phyloP scores from a whole-genome alignment of 805 yeast species.

The Wickerhamiella galacta region DNA sequence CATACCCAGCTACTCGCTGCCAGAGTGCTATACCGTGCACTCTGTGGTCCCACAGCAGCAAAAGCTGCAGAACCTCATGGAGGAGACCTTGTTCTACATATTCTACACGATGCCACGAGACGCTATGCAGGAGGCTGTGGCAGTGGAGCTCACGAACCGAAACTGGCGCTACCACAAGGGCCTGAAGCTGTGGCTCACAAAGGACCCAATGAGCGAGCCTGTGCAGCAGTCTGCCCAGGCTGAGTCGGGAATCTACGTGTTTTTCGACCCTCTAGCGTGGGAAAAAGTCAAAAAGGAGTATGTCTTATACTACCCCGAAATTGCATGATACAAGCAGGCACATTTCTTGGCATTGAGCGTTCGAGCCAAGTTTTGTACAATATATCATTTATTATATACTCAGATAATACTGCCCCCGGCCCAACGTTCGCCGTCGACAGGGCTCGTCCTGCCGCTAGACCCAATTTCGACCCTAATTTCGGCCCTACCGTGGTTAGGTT shows the following conservation, averaged over 20 bases:
- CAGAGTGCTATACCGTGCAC: slow-evolving; percentile 35
- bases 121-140: slow-evolving; percentile 82
- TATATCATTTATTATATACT: too few relatives aligned
- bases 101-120: slow-evolving; percentile 91
- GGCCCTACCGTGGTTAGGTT: too few relatives aligned
- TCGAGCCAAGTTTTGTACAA: too few relatives aligned
- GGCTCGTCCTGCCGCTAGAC: too few relatives aligned
- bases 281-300: slow-evolving; percentile 72
- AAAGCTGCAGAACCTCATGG: slow-evolving; percentile 41
- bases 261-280: slow-evolving; percentile 94
- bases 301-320: slow-evolving; percentile 42
- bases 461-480: too few relatives aligned
- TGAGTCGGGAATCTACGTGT: slow-evolving; percentile 84
- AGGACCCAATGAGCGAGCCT: slow-evolving; percentile 81
- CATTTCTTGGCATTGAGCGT: too few relatives aligned
- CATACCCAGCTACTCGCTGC: slow-evolving; percentile 63
- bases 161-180: slow-evolving; percentile 97
- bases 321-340: too few relatives aligned
- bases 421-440: too few relatives aligned
- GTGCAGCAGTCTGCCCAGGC: slow-evolving; percentile 64
- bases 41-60: slow-evolving; percentile 29
- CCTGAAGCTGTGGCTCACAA: slow-evolving; percentile 90
- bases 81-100: slow-evolving; percentile 83
- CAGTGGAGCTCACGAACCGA: slow-evolving; percentile 74
- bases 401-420: too few relatives aligned